Percentiles rank a stretch among this genome's conserved stretches.
phyloP scores from a whole-genome alignment of 2,329 filamentous ascomycete species.

The Aspergillus sp. region DNA sequence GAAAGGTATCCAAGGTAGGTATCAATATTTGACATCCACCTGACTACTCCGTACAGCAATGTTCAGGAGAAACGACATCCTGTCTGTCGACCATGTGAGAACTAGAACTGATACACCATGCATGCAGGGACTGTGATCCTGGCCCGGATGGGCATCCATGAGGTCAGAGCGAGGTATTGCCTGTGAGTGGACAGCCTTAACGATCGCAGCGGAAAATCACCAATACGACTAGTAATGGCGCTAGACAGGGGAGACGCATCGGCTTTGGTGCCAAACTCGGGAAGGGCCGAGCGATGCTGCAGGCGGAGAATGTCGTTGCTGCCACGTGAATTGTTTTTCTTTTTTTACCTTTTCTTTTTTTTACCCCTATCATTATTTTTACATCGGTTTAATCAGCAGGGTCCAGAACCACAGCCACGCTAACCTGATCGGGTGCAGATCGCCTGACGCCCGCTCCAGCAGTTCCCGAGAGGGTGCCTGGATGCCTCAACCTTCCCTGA shows the following conservation, averaged over 20 bases:
- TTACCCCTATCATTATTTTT: background rate
- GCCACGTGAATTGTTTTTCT: slow-evolving; percentile 22
- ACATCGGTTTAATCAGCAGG: slow-evolving; percentile 7
- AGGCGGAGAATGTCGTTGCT: slow-evolving; percentile 17
- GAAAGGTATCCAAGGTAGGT: background rate
- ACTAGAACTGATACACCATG: background rate
- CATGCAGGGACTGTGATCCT: slow-evolving; percentile 1
- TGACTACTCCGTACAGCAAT: background rate
- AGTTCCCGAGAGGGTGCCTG: slow-evolving; percentile 23
- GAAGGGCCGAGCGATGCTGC: slow-evolving; percentile 24
- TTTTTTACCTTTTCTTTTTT: background rate
- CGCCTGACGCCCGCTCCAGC: slow-evolving; percentile 23
- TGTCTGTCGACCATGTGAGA: background rate
- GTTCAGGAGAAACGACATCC: background rate
- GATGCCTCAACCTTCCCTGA: slow-evolving; percentile 14
- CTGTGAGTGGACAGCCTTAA: slow-evolving; percentile 1
- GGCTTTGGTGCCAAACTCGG: slow-evolving; percentile 30
- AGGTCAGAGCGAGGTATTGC: background rate
- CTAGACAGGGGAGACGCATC: slow-evolving; percentile 20
- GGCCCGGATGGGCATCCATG: background rate
- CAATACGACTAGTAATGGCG: background rate
- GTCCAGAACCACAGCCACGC: slow-evolving; percentile 16
- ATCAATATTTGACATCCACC: background rate
- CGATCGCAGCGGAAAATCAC: background rate
- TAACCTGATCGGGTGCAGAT: slow-evolving; percentile 2